Evolutionary conservation across 306 rosid species (phyloP).

Genomic region (Alnus rubra): DNA sequence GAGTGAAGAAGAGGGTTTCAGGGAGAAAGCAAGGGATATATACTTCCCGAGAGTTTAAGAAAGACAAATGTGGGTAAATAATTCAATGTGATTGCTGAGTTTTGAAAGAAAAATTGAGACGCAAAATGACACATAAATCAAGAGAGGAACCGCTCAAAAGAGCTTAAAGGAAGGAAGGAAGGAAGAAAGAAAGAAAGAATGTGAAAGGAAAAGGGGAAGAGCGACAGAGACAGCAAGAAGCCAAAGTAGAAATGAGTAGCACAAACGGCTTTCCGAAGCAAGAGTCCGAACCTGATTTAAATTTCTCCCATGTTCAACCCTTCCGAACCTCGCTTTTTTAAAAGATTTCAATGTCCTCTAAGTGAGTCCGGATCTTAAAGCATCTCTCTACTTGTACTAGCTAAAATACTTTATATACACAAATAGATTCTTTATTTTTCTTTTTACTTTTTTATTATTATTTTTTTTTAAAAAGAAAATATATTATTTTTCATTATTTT

Average conservation of each 20-base stretch:
- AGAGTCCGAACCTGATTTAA: slow-evolving; percentile 39
- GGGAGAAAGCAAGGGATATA: slow-evolving; percentile 5
- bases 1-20: background rate
- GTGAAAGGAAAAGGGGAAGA: background rate
- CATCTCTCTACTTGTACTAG: no score
- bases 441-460: no score
- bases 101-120: background rate
- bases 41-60: no score
- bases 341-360: background rate
- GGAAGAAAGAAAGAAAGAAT: slow-evolving; percentile 1
- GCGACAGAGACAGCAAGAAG: background rate
- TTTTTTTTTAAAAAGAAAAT: no score
- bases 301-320: slow-evolving; percentile 10
- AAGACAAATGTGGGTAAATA: no score
- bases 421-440: no score
- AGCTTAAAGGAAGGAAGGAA: background rate
- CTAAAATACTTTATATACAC: no score
- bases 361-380: background rate
- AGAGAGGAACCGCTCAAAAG: background rate
- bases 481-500: no score
- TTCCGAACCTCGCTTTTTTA: slow-evolving; percentile 25
- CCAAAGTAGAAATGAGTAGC: slow-evolving; percentile 1
- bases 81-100: background rate
- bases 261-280: slow-evolving; percentile 54
- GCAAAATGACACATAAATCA: background rate